Base-by-base conservation (phyloP, 495 filamentous ascomycete genomes). In the Aspergillus coremiiformis region DNA sequence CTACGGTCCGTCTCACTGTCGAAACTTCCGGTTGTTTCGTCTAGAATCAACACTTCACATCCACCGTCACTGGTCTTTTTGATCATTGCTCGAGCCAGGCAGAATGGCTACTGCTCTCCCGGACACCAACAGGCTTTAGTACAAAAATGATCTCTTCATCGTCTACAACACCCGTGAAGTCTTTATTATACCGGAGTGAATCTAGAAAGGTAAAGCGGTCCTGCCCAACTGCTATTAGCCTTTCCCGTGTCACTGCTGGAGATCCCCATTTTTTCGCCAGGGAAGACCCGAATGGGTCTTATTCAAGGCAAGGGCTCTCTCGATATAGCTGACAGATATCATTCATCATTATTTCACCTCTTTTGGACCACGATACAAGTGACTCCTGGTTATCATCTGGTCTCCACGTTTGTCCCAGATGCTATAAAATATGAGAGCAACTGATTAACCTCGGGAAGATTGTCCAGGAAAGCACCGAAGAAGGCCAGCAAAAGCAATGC, bases 1-100 rank as follows among this genome's bases (percentile, higher is more conserved):
- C 66, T 54, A 9, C 48, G 46, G 32, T 70, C 66, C 14, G 64
- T 67, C 23, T 67, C 55, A 1, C 55, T 46, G 41, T 72, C 69
- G 19, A 70, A 59, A 46, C 63, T 72, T 63, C 74, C 75, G n/a
- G 73, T 77, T 0, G 70, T 66, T 51, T 78, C 75, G 52, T 78
- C 76, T 35, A 78, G 58, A 14, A 77, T 62, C 21, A 78, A 29
- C 26, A 78, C 61, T 17, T 65, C 63, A 26, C 55, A 54, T 12
- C 58, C 54, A 45, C 56, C 49, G 3, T 69, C 39, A 17, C 43
- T 44, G 26, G 59, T 59, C 21, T 61, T 62, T 47, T 56, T 62
- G 12, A 66, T 21, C 3, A 74, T 57, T 1, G 76, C 74, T 22
- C 76, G 54, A 0, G 73, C 74, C 0, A 79, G 61, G 51, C 69